Percentiles rank a stretch among this genome's conserved stretches.
These are phyloP conservation scores for Cyclotella baltica DNA, from an alignment of 108 stramenopile genomes.

Conservation along the genomic window DNA sequence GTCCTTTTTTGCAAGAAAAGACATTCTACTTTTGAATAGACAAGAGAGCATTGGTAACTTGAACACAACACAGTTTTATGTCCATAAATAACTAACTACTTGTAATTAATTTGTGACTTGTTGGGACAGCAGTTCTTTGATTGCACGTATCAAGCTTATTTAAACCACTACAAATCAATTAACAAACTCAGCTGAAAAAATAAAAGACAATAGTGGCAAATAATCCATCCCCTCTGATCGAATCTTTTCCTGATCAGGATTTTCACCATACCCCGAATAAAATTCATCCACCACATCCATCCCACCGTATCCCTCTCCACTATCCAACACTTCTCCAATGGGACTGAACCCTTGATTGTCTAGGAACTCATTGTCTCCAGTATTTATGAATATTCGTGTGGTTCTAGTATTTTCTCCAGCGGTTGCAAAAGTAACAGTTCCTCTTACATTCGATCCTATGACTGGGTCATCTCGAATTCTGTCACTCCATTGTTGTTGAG, in stretches of 20 bases:
- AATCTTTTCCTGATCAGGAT: constrained; percentile 71
- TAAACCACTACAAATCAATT: too few relatives aligned
- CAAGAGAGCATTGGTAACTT: too few relatives aligned
- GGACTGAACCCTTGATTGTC: constrained; percentile 89
- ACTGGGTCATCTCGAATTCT: constrained; percentile 87
- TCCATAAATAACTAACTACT: too few relatives aligned
- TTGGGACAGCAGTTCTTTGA: too few relatives aligned
- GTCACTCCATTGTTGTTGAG: constrained; percentile 53
- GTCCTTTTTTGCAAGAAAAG: too few relatives aligned
- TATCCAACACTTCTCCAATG: constrained; percentile 74
- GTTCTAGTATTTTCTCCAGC: constrained; percentile 86
- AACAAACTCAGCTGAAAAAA: constrained; percentile 19
- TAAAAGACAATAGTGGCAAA: constrained; percentile 68
- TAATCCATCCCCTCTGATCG: constrained; percentile 68
- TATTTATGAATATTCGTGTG: constrained; percentile 91
- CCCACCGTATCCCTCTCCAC: constrained; percentile 60
- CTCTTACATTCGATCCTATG: constrained; percentile 69
- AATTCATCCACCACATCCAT: constrained; percentile 82
- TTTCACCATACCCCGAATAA: constrained; percentile 75
- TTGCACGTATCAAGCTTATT: too few relatives aligned
- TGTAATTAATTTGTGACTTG: too few relatives aligned
- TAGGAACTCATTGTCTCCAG: constrained; percentile 72
- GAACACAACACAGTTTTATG: too few relatives aligned
- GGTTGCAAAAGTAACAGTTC: constrained; percentile 87
- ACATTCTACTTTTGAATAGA: too few relatives aligned